Evolutionary conservation across 1,139 yeast genomes (phyloP), one percentile per base, ranked within the genome.

Genomic region (Kluyveromyces sp.): DNA sequence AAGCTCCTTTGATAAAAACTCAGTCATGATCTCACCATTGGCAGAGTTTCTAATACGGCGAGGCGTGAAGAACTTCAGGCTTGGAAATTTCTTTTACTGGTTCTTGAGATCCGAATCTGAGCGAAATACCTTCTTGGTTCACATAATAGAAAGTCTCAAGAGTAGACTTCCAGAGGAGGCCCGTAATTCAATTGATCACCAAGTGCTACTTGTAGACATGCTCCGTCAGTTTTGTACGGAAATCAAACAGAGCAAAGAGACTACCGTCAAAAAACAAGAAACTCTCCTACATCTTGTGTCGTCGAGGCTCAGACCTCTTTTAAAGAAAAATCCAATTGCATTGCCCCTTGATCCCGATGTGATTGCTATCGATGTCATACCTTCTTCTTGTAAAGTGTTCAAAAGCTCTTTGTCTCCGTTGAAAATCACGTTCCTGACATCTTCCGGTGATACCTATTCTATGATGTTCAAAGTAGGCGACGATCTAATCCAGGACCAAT

Each of bases 391-490:
- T 3, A 74, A 82, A 3, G 96, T 92, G 3, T 92, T 92, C 67
- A 92, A 92, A 60, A 83, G 95, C 49, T 84, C 95, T 32, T 69
- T 92, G 56, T 81, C 94, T 3, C 98, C 98, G 0, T 69, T 92
- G 44, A 88, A 88, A 58, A 74, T 92, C 35, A 77, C 88, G 0
- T 80, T 92, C 58, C 80, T 76, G 53, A 82, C 94, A 0, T 84
- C 82, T 0, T 64, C 61, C 1, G 71, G 70, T 41, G 42, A 40
- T 13, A 31, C 37, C 4, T 94, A 88, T 62, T 80, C 95, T 3
- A 66, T 92, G 36, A 92, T 94, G 83, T 88, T 88, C 66, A 94
- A 94, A 61, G 84, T 85, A 40, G 98, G 99, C 2, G 98, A 94
- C 64, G 98, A 94, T 60, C 69, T 94, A 42, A 71, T 97, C 47